Evolutionary conservation across 2,329 filamentous ascomycete genomes (phyloP).

Genomic region (Penicillium sp.): DNA sequence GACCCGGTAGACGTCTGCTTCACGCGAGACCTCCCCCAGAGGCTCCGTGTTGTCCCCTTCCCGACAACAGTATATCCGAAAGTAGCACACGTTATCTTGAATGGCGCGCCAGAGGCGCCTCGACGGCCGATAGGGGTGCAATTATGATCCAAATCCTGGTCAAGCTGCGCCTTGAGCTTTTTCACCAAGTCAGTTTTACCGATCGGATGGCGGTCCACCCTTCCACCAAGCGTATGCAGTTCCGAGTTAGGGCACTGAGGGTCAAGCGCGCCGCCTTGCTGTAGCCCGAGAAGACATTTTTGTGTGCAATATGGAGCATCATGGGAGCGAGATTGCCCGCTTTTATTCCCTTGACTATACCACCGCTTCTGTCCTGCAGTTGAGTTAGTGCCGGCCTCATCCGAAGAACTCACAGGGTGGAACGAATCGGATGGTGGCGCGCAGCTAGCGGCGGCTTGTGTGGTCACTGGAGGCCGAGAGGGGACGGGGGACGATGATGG

Average conservation of each 20-base stretch:
- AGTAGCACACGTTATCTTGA: neutral
- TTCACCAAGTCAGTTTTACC: neutral
- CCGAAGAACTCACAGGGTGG: constrained; percentile 9
- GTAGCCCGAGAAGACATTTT: no score
- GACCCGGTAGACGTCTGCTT: neutral
- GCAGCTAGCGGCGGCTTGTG: constrained; percentile 11
- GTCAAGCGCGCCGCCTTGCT: no score
- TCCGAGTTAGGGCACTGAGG: no score
- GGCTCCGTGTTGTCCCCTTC: neutral
- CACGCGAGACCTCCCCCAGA: neutral
- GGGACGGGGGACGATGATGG: constrained; percentile 13
- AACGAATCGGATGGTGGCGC: constrained; percentile 12
- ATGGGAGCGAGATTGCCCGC: no score
- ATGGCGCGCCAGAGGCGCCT: neutral
- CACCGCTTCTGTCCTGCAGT: constrained; percentile 21
- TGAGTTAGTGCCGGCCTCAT: constrained; percentile 17
- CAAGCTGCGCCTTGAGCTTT: neutral
- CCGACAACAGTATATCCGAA: neutral
- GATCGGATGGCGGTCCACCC: neutral
- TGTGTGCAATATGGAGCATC: no score
- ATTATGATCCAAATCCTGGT: neutral
- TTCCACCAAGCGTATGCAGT: no score
- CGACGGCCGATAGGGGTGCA: neutral
- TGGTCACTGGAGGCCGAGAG: constrained; percentile 8
- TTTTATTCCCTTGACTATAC: neutral